phyloP scores from a whole-genome alignment of 495 filamentous ascomycete genomes.

The Entonaema liquescens region DNA sequence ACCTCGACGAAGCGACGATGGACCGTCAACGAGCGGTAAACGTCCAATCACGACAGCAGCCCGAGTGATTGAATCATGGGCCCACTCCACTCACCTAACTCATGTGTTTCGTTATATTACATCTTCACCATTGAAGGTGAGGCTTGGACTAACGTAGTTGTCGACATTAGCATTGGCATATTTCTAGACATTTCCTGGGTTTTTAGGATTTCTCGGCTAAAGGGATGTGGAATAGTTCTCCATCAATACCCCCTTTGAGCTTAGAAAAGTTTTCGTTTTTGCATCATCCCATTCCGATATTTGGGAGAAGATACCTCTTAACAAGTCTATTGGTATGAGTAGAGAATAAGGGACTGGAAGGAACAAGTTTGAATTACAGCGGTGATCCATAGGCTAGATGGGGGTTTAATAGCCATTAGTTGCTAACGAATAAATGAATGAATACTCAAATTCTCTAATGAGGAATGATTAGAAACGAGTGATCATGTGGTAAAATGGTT shows the following conservation, averaged over 20 bases:
- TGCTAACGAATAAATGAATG: constrained; percentile 14
- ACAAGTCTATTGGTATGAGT: constrained; percentile 11
- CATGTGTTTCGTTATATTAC: background rate
- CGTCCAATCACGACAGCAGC: background rate
- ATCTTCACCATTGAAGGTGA: background rate
- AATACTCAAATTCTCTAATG: background rate
- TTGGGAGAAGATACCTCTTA: constrained; percentile 34
- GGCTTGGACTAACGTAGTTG: background rate
- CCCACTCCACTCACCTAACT: background rate
- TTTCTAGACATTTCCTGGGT: background rate
- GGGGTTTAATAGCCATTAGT: background rate
- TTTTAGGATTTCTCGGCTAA: background rate
- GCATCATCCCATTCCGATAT: background rate
- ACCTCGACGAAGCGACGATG: constrained; percentile 54
- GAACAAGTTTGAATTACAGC: constrained; percentile 19
- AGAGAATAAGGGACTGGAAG: constrained; percentile 5
- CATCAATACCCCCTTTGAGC: background rate
- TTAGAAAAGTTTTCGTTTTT: background rate
- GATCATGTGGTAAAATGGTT: background rate
- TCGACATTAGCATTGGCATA: background rate
- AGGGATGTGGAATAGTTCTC: background rate
- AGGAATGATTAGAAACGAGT: background rate
- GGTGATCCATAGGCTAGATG: background rate
- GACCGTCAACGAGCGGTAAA: constrained; percentile 55
- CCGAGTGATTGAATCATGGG: background rate